Evolutionary conservation across 2,329 filamentous ascomycete species (phyloP), one percentile per base, ranked within the genome.

Genomic region (Neurospora crassa): DNA sequence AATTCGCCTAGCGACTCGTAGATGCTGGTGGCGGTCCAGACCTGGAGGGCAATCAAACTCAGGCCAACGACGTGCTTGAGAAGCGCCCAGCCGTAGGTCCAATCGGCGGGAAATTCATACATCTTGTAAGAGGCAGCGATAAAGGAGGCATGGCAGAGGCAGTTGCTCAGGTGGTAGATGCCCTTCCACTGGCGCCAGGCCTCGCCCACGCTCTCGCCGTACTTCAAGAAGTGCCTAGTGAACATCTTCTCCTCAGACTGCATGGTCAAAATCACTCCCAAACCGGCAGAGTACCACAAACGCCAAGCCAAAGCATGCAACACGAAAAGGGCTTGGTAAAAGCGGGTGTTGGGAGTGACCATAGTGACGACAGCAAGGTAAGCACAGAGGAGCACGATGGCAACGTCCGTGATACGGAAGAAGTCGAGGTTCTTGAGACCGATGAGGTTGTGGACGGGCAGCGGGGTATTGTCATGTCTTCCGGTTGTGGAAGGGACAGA

Each of bases 141-240:
- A 80, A 97, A 97, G 71, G 92, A 95, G 24, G 91, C 87, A 77
- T 97, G 95, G 81, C 92, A 95, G 88, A 97, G 90, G 71, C 90
- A 89, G 87, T 95, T 94, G 81, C 93, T 96, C 75, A 98, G 85
- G 79, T 99, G 93, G 78, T 97, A 97, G 78, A 97, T 89, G 41
- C 92, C 93, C 82, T 97, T 98, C 96, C 96, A 99, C 80, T 99
- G 95, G 71, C 91, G 90, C 96, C 96, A 99, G 4, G 95, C 95
- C 81, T 98, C 96, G 73, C 91, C 91, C 3, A 90, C 90, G 73
- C 88, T 94, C 80, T 98, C 96, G 73, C 96, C 96, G 78, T 91
- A 97, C 80, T 99, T 99, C 82, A 99, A 88, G 79, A 98, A 99
- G 83, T 99, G 96, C 37, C 96, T 90, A 18, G 95, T 98, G 93